A percentile compares a stretch with the other conserved stretches of the same genome.
These are phyloP conservation scores for Viola pubescens DNA, from an alignment of 441 rosid species.

Conservation along the genomic window DNA sequence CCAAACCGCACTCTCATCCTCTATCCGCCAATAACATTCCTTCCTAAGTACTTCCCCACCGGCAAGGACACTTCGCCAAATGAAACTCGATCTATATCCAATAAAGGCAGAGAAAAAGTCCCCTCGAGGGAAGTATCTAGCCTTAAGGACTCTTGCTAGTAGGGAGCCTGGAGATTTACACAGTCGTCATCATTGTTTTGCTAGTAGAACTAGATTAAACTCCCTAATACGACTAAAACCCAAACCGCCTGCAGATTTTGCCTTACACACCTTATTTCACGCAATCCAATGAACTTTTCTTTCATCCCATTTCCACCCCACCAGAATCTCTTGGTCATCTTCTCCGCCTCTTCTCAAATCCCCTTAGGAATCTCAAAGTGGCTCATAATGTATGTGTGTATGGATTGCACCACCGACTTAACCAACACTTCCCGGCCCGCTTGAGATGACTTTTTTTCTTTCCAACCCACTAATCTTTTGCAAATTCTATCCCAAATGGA, in stretches of 20 bases:
- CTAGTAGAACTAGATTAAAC: not conserved
- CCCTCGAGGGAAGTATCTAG: not conserved
- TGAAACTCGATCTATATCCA: not conserved
- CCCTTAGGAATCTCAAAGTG: not conserved
- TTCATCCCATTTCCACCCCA: not conserved
- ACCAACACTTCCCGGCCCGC: not conserved
- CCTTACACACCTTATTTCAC: not conserved
- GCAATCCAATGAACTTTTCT: not conserved
- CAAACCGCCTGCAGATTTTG: not conserved
- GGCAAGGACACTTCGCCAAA: not conserved
- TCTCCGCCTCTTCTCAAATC: not conserved
- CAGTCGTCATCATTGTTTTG: not conserved
- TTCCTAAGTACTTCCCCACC: not conserved
- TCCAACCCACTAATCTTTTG: not conserved
- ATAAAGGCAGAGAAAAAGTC: not conserved
- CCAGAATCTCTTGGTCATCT: not conserved
- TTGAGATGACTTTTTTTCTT: not conserved
- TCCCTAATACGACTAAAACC: not conserved
- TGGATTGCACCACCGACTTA: not conserved
- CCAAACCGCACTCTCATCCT: not conserved
- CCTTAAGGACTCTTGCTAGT: not conserved
- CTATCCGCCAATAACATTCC: not conserved
- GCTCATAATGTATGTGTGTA: not conserved
- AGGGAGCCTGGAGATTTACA: not conserved
- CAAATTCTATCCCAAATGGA: not conserved